Conservation (phyloP, 129 eudicot genomes). For the Saussurea involucrata region DNA sequence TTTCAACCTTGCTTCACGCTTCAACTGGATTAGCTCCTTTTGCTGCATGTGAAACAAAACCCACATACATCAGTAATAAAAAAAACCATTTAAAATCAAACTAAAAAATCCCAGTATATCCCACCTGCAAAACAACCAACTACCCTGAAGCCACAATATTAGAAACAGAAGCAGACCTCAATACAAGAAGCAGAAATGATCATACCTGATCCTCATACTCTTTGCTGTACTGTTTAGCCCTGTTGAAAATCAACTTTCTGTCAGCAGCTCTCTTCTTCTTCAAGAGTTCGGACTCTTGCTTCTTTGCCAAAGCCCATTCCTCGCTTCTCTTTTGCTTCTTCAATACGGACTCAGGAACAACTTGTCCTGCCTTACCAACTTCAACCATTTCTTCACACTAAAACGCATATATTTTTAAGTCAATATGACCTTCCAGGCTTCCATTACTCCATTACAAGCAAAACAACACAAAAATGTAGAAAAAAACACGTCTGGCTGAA, state of each 20-base stretch:
- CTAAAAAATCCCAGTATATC: background rate
- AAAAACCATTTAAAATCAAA: background rate
- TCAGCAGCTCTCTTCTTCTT: slow-evolving; percentile 63
- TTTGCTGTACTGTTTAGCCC: slow-evolving; percentile 57
- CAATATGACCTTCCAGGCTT: background rate
- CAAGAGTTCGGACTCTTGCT: slow-evolving; percentile 39
- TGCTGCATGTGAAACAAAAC: slow-evolving; percentile 30
- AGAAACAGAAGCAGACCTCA: background rate
- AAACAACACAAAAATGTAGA: background rate
- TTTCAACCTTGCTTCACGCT: slow-evolving; percentile 75
- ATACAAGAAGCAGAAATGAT: background rate
- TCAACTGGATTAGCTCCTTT: slow-evolving; percentile 60
- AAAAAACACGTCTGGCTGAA: background rate
- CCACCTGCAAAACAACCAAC: background rate
- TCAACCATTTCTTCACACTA: slow-evolving; percentile 49
- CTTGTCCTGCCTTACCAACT: slow-evolving; percentile 28
- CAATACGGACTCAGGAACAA: slow-evolving; percentile 69
- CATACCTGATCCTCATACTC: slow-evolving; percentile 71
- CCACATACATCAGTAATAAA: background rate
- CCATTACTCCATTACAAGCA: background rate
- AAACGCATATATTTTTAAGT: background rate
- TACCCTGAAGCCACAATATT: background rate
- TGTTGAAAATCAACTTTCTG: slow-evolving; percentile 54
- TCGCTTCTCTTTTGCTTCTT: slow-evolving; percentile 83
- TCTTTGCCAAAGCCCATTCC: slow-evolving; percentile 72